Conservation (phyloP, 495 filamentous ascomycete genomes). For the Trichoderma reesei region DNA sequence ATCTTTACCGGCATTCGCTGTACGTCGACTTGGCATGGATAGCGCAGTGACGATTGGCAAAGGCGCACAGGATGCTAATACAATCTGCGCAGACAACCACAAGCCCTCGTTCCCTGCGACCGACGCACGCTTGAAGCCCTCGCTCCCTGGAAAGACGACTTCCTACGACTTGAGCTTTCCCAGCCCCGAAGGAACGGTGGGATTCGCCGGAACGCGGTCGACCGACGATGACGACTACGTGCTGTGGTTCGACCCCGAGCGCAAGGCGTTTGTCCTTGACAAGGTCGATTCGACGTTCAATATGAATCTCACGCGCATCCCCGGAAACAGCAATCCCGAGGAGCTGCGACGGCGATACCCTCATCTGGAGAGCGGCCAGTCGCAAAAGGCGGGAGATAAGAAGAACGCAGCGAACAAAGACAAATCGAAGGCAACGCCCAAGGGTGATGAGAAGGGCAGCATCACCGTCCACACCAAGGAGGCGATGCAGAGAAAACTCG, state of each 20-base stretch:
- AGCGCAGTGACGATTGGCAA: too few species aligned
- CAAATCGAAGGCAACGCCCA: conserved; percentile 16
- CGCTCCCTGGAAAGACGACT: conserved; percentile 26
- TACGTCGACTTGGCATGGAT: conserved; percentile 20
- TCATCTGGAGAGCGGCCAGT: conserved; percentile 25
- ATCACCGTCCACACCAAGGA: conserved; percentile 16
- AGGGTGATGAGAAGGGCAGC: conserved; percentile 11
- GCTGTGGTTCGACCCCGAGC: conserved; percentile 43
- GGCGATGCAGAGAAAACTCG: conserved; percentile 16
- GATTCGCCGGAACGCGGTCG: conserved; percentile 37
- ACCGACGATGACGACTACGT: conserved; percentile 42
- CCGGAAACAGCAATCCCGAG: conserved; percentile 29
- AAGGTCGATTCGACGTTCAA: conserved; percentile 48
- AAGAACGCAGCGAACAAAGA: conserved; percentile 12
- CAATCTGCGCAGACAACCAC: conserved; percentile 38
- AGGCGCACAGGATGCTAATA: conserved; percentile 10
- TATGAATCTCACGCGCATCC: conserved; percentile 44
- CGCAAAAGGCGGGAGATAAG: conserved; percentile 16
- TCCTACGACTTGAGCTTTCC: conserved; percentile 39
- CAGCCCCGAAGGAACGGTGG: conserved; percentile 31
- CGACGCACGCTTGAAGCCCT: conserved; percentile 36
- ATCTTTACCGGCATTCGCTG: conserved; percentile 43
- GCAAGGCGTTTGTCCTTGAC: conserved; percentile 47
- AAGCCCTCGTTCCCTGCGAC: conserved; percentile 36
- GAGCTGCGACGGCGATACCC: conserved; percentile 32